Conservation (phyloP, 2,329 filamentous ascomycete genomes). For the Fusarium redolens region DNA sequence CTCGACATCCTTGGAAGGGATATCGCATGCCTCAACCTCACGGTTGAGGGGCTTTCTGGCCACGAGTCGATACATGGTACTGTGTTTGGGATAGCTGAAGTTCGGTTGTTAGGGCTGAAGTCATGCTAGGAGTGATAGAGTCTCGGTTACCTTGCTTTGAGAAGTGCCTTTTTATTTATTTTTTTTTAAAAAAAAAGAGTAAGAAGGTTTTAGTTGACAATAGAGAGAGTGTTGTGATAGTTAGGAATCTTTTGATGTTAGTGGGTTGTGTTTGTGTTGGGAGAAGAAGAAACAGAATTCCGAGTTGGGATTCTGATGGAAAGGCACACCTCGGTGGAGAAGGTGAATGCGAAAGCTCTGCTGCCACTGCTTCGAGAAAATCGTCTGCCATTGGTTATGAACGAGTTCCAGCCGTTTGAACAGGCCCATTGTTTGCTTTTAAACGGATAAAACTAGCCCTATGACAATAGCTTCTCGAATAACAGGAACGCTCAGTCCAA, state of each 20-base stretch:
- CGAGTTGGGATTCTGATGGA: background rate
- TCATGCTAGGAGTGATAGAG: background rate
- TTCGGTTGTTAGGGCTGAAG: background rate
- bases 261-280: background rate
- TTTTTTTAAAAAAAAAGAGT: no score
- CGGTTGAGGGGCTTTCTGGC: background rate
- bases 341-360: background rate
- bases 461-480: background rate
- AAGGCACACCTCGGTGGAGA: background rate
- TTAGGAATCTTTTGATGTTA: no score
- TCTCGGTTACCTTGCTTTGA: background rate
- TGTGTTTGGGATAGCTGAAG: background rate
- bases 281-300: background rate
- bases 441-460: background rate
- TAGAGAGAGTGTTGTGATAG: no score
- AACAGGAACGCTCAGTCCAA: background rate
- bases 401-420: background rate
- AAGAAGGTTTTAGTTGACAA: no score
- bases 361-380: background rate
- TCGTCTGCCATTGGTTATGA: background rate
- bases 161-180: no score
- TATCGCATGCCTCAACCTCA: background rate
- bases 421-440: background rate
- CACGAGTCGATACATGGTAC: background rate
- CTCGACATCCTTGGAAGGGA: background rate